phyloP scores from a whole-genome alignment of 352 stramenopile genomes.

The Phytophthora pinifolia region DNA sequence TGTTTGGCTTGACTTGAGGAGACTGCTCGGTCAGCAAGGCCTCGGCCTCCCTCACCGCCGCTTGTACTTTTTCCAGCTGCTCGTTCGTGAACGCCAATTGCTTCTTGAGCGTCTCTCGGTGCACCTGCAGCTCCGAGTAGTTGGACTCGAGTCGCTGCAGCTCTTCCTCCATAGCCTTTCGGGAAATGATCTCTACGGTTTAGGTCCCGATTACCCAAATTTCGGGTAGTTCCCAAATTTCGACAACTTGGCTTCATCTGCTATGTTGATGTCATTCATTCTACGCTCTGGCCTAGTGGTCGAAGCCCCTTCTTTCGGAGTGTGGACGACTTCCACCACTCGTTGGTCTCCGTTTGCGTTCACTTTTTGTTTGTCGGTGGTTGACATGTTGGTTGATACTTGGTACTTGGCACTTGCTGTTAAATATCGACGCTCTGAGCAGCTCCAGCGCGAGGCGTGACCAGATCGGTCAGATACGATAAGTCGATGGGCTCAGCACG shows the following conservation, averaged over 20 bases:
- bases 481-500: constrained; percentile 41
- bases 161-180: constrained; percentile 30
- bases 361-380: too few species aligned
- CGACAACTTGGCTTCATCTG: constrained; percentile 21
- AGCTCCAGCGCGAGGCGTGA: constrained; percentile 34
- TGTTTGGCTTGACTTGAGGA: not conserved
- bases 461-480: constrained; percentile 50
- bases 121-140: constrained; percentile 57
- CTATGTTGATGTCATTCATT: constrained; percentile 6
- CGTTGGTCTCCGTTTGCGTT: not conserved
- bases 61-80: constrained; percentile 46
- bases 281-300: constrained; percentile 20
- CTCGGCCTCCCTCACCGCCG: constrained; percentile 38
- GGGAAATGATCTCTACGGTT: not conserved
- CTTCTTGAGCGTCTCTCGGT: constrained; percentile 51
- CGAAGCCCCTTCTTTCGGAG: constrained; percentile 21
- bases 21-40: constrained; percentile 4
- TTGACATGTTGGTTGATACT: constrained; percentile 22
- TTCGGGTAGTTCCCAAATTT: not conserved
- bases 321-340: constrained; percentile 1
- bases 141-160: constrained; percentile 58
- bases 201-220: not conserved
- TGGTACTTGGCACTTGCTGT: constrained; percentile 6
- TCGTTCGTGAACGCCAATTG: constrained; percentile 44
- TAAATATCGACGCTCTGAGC: constrained; percentile 35